Conservation (phyloP, 2,329 filamentous ascomycete genomes). For the Parafenestella ontariensis region DNA sequence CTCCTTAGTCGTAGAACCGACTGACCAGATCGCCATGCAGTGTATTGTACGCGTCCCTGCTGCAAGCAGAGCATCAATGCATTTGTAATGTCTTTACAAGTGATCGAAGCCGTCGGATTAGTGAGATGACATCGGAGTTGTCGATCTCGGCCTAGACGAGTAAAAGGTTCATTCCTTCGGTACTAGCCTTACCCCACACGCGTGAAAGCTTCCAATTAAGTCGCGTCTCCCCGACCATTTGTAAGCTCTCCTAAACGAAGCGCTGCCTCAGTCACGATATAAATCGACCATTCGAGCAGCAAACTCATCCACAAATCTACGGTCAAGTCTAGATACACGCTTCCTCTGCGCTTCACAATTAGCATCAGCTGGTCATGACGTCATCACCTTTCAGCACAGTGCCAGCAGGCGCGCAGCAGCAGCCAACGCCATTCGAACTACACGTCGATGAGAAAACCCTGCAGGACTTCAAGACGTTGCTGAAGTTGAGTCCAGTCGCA, state of each 20-base stretch:
- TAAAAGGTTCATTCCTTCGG: neutral
- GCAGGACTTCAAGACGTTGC: conserved; percentile 37
- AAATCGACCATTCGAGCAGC: neutral
- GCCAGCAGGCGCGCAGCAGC: conserved; percentile 20
- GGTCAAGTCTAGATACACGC: neutral
- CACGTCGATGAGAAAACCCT: conserved; percentile 37
- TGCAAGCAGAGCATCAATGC: neutral
- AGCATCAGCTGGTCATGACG: conserved; percentile 17
- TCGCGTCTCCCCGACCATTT: neutral
- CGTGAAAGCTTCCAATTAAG: neutral
- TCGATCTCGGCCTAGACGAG: neutral
- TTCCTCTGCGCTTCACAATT: neutral
- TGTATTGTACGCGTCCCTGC: neutral
- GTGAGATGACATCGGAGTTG: neutral
- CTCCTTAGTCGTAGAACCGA: neutral
- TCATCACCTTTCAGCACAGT: conserved; percentile 22
- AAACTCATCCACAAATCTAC: neutral
- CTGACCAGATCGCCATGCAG: neutral
- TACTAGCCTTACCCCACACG: neutral
- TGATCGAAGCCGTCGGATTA: neutral
- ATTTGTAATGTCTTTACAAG: neutral
- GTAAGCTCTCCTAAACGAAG: neutral
- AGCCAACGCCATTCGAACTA: conserved; percentile 33
- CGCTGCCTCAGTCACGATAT: neutral
- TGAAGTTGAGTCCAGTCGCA: conserved; percentile 38